Evolutionary conservation across 495 filamentous ascomycete species (phyloP), one percentile per base, ranked within the genome.

Genomic region (Talaromyces thailandensis): DNA sequence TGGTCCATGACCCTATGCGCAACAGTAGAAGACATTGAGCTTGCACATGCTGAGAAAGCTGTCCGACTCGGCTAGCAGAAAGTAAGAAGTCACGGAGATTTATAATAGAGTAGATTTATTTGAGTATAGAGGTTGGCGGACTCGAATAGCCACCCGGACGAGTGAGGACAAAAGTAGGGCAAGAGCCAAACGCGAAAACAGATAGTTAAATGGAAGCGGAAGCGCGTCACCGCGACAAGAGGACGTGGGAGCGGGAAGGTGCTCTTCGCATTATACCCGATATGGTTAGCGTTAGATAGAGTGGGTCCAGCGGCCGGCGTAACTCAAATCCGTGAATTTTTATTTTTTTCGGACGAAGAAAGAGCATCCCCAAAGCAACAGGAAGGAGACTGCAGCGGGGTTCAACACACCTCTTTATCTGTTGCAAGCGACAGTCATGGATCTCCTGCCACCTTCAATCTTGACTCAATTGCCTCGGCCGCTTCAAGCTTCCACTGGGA

Each of bases 381-480:
- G 26, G 26, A 55, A 55, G 23, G 26, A 55, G 18, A 25, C n/a
- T 28, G 23, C 51, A 28, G 51, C 16, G 12, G 23, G 51, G 51
- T 28, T 28, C 51, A 26, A 26, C 12, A 9, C n/a, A 28, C 23
- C 23, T 55, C 26, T 55, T 23, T 16, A 23, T 52, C 24, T 55
- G 51, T 55, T 28, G 51, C 26, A 28, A 25, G 28, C 4, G 51
- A 55, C 51, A 55, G 14, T 60, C 63, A 81, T 79, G 77, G 76
- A 79, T 67, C 57, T 81, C 50, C 77, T 77, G 61, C 63, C 76
- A 48, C 77, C 79, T 11, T 79, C 76, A 18, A 80, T 88, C 60
- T 74, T 93, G 65, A 84, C 88, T 35, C 75, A 85, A 50, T 75
- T 93, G 68, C 86, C 88, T 29, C 77, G 77, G 56, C 86, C 88